A percentile compares a stretch with the other conserved stretches of the same genome.
Evolutionary conservation across 1,284 basidiomycete species (phyloP).

Genomic region (Ceratobasidium sp.): DNA sequence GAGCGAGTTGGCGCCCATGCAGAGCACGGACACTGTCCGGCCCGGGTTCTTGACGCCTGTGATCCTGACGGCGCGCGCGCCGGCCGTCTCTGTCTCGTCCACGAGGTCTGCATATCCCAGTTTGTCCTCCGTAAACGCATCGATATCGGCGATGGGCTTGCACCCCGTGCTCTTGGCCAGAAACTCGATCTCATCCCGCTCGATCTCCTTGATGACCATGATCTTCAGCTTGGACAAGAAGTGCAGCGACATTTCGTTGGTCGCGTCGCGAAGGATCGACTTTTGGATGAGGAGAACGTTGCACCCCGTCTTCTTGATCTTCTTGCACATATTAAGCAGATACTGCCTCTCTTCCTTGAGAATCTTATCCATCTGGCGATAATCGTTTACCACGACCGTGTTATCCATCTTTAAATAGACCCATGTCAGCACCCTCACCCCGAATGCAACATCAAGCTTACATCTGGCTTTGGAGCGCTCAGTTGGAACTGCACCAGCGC

Average conservation of each 20-base stretch:
- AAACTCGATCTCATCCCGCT: constrained; percentile 99
- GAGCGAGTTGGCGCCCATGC: constrained; percentile 91
- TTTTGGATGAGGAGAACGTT: constrained; percentile 99
- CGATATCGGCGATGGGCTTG: constrained; percentile 97
- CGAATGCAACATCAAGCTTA: constrained; percentile 56
- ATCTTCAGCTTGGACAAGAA: constrained; percentile 99
- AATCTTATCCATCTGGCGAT: constrained; percentile 99
- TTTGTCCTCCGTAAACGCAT: constrained; percentile 98
- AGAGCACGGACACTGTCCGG: constrained; percentile 93
- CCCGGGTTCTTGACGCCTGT: constrained; percentile 96
- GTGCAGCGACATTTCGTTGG: constrained; percentile 97
- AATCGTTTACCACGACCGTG: constrained; percentile 99
- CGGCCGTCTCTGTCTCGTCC: constrained; percentile 86
- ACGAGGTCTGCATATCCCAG: constrained; percentile 95
- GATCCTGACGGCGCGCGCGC: constrained; percentile 92
- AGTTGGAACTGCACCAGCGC: constrained; percentile 99
- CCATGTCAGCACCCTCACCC: constrained; percentile 23
- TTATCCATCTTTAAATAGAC: constrained; percentile 87
- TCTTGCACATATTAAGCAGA: constrained; percentile 97
- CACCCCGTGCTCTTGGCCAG: constrained; percentile 92
- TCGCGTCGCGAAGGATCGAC: constrained; percentile 97
- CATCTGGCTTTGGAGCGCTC: constrained; percentile 96
- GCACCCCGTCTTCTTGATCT: constrained; percentile 99
- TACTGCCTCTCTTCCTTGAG: constrained; percentile 99
- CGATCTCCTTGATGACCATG: constrained; percentile 95